Evolutionary conservation across 371 early-diverging fungal genomes (phyloP).

Genomic region (Mortierella sp.): DNA sequence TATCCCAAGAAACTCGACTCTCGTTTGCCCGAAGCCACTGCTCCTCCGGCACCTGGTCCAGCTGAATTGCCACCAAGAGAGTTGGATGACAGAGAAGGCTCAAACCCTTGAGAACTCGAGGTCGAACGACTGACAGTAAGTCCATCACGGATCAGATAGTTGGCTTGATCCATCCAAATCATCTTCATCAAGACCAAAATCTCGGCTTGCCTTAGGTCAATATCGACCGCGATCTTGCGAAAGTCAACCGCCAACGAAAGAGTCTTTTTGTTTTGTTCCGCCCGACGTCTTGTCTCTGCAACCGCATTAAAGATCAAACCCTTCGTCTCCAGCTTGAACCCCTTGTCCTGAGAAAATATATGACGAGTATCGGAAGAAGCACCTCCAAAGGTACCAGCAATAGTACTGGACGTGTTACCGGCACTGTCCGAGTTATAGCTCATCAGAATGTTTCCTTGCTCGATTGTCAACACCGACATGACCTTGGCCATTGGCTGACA

Average conservation of each 20-base stretch:
- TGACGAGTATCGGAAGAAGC: slow-evolving; percentile 77
- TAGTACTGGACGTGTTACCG: slow-evolving; percentile 64
- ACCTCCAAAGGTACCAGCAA: slow-evolving; percentile 68
- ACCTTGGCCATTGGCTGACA: slow-evolving; percentile 86
- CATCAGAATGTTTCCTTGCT: slow-evolving; percentile 77
- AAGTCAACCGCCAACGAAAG: slow-evolving; percentile 70
- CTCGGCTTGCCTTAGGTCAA: slow-evolving; percentile 85
- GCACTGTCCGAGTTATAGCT: slow-evolving; percentile 63
- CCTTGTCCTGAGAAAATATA: slow-evolving; percentile 86
- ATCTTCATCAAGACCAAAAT: slow-evolving; percentile 76
- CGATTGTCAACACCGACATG: slow-evolving; percentile 72
- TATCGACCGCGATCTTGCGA: slow-evolving; percentile 60
- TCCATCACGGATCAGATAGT: slow-evolving; percentile 52
- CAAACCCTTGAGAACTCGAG: slow-evolving; percentile 34
- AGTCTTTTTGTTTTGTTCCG: slow-evolving; percentile 56
- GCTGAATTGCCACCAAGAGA: not conserved
- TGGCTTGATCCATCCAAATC: slow-evolving; percentile 73
- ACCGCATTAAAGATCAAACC: slow-evolving; percentile 68
- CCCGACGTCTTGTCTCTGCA: slow-evolving; percentile 59
- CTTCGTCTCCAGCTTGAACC: slow-evolving; percentile 71
- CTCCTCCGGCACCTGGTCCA: slow-evolving; percentile 11
- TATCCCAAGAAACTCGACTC: slow-evolving; percentile 58
- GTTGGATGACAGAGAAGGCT: slow-evolving; percentile 6
- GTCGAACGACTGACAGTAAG: slow-evolving; percentile 36
- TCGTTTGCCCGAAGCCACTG: slow-evolving; percentile 23